Evolutionary conservation across 352 stramenopile species (phyloP).

Genomic region (Phytophthora meadii): DNA sequence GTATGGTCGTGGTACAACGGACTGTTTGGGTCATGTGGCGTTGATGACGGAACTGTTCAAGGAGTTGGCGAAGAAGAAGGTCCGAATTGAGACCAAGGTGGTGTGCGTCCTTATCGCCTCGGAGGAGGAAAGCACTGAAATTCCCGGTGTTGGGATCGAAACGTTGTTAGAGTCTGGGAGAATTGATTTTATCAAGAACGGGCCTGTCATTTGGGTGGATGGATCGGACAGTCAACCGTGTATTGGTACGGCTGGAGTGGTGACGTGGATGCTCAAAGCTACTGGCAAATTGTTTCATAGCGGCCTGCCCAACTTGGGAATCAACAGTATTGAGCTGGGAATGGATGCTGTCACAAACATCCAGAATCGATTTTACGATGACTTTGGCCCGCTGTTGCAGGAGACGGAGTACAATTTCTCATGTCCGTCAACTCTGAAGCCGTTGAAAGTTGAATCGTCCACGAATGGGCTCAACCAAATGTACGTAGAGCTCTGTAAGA

Average conservation of each 20-base stretch:
- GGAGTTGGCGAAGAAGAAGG: neutral
- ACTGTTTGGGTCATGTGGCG: neutral
- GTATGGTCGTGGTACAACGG: slow-evolving; percentile 1
- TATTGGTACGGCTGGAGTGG: neutral
- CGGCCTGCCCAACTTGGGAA: neutral
- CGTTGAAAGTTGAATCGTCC: slow-evolving; percentile 73
- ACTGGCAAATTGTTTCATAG: neutral
- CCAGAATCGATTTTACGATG: neutral
- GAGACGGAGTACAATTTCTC: slow-evolving; percentile 90
- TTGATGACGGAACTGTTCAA: slow-evolving; percentile 1
- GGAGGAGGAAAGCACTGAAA: neutral
- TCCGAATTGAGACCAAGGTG: slow-evolving; percentile 2
- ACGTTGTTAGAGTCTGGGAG: neutral
- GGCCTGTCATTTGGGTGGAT: neutral
- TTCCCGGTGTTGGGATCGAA: neutral
- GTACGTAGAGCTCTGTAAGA: neutral
- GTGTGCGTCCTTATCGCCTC: neutral
- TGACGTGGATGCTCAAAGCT: neutral
- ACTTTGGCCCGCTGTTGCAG: slow-evolving; percentile 60
- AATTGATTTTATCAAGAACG: neutral
- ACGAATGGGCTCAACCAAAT: slow-evolving; percentile 54
- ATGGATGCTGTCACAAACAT: neutral
- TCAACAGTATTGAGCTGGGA: neutral
- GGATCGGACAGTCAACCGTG: neutral
- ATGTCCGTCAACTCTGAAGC: slow-evolving; percentile 82